Percentiles rank a stretch among this genome's conserved stretches.
These are phyloP conservation scores for Linnemannia zychae DNA, from an alignment of 192 early-diverging fungal species.

Conservation along the genomic window DNA sequence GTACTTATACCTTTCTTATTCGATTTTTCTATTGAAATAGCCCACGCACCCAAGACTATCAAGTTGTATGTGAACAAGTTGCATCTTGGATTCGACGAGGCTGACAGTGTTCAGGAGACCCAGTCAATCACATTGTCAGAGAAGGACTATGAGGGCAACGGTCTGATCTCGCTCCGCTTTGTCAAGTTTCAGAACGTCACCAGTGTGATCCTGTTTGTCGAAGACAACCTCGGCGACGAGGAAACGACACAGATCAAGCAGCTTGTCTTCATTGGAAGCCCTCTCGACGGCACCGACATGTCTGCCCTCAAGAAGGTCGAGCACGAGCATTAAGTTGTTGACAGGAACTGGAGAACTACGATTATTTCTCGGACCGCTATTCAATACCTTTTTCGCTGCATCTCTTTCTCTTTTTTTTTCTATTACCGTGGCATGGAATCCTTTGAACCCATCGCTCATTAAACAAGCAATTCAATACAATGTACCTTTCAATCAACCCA, in stretches of 20 bases:
- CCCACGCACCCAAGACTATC: constrained; percentile 88
- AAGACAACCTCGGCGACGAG: constrained; percentile 86
- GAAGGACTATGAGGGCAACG: constrained; percentile 75
- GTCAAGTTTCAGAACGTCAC: constrained; percentile 95
- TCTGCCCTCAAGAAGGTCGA: constrained; percentile 53
- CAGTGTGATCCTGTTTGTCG: constrained; percentile 85
- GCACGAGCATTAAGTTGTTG: constrained; percentile 41
- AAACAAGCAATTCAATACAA: too few relatives aligned
- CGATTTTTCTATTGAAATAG: constrained; percentile 43
- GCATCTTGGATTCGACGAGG: constrained; percentile 90
- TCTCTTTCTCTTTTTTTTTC: constrained; percentile 1
- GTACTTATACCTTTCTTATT: not conserved
- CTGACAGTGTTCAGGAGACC: constrained; percentile 78
- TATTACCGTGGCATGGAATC: not conserved
- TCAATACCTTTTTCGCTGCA: not conserved
- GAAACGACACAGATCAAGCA: constrained; percentile 88
- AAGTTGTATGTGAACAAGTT: constrained; percentile 88
- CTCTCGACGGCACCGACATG: constrained; percentile 47
- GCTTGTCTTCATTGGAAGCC: constrained; percentile 82
- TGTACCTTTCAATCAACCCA: too few relatives aligned
- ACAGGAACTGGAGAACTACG: not conserved
- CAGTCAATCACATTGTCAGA: constrained; percentile 82
- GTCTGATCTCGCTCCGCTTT: constrained; percentile 85
- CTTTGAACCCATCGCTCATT: not conserved
- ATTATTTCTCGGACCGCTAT: not conserved